Evolutionary conservation across 305 asterid genomes (phyloP).

Genomic region (Solanum hybrid): DNA sequence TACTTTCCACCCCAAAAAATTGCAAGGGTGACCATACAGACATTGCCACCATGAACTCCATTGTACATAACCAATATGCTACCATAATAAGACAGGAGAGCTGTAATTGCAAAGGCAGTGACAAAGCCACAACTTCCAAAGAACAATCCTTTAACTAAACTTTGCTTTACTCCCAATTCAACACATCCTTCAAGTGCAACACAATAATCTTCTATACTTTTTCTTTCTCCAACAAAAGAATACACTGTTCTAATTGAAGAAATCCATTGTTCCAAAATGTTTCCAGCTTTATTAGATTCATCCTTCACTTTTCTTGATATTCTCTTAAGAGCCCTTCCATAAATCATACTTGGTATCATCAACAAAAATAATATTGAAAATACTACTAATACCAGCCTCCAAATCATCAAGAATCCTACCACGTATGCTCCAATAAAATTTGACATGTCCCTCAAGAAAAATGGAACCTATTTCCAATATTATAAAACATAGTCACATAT

Average conservation of each 20-base stretch:
- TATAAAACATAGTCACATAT: neutral
- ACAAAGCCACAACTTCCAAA: slow-evolving; percentile 70
- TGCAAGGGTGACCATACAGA: slow-evolving; percentile 76
- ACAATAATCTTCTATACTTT: slow-evolving; percentile 41
- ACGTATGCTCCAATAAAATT: slow-evolving; percentile 56
- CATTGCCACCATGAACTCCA: slow-evolving; percentile 72
- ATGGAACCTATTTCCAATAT: slow-evolving; percentile 46
- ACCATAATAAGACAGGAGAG: slow-evolving; percentile 76
- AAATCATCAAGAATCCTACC: slow-evolving; percentile 56
- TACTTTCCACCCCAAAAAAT: slow-evolving; percentile 83
- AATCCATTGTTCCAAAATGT: slow-evolving; percentile 66
- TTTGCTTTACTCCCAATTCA: slow-evolving; percentile 62
- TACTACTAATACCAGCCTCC: slow-evolving; percentile 70
- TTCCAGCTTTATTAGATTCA: slow-evolving; percentile 62
- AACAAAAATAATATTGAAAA: slow-evolving; percentile 52
- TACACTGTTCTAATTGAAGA: slow-evolving; percentile 83
- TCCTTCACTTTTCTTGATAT: slow-evolving; percentile 49
- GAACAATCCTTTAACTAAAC: slow-evolving; percentile 84
- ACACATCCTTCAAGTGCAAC: slow-evolving; percentile 76
- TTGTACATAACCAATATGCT: slow-evolving; percentile 88
- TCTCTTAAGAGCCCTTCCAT: slow-evolving; percentile 62
- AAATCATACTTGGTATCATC: slow-evolving; percentile 75
- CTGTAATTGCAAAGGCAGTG: slow-evolving; percentile 66
- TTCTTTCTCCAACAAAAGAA: slow-evolving; percentile 72
- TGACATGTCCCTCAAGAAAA: slow-evolving; percentile 65